Evolutionary conservation across 306 rosid species (phyloP), one percentile per base, ranked within the genome.

Genomic region (Ammopiptanthus mongolicus): DNA sequence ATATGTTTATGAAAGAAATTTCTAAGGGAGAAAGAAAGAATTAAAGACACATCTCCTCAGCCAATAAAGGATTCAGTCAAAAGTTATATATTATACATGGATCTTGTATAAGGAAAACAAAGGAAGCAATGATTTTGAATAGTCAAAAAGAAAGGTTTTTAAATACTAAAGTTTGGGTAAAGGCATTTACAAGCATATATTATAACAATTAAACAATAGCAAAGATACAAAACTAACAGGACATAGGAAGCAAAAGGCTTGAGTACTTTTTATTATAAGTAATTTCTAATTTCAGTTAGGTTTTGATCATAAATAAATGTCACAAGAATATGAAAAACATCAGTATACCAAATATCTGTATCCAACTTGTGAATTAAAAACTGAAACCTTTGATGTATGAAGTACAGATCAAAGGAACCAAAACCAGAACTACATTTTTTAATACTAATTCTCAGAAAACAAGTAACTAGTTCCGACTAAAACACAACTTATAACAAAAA

Each of bases 281-380:
- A 25, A 22, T 28, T 52, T 28, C 18, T 42, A 71, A 59, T 28
- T 78, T 18, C 39, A 25, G 12, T 37, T 23, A 61, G 47, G 48
- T 61, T 33, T 28, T 12, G 33, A 69, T 13, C 31, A 34, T 60
- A 23, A 6, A 48, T 77, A 53, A 69, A 70, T 84, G 87, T 76
- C 65, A 77, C 63, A 76, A 15, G 34, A 65, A 19, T 28, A 31
- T 76, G 33, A 60, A 7, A 31, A 60, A 33, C 12, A 31, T 31
- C 11, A 33, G 23, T 3, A 31, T 8, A 31, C 42, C 3, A 5
- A 37, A 42, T 64, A 31, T 55, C 37, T 74, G 66, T 5, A 23
- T 28, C 28, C 17, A 72, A 53, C 60, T 25, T 56, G 39, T 58
- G 5, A 57, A 56, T 29, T 19, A 28, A 76, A n/a, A 5, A 18